Evolutionary conservation across 2,329 filamentous ascomycete species (phyloP).

Genomic region (Aureobasidium sp.): DNA sequence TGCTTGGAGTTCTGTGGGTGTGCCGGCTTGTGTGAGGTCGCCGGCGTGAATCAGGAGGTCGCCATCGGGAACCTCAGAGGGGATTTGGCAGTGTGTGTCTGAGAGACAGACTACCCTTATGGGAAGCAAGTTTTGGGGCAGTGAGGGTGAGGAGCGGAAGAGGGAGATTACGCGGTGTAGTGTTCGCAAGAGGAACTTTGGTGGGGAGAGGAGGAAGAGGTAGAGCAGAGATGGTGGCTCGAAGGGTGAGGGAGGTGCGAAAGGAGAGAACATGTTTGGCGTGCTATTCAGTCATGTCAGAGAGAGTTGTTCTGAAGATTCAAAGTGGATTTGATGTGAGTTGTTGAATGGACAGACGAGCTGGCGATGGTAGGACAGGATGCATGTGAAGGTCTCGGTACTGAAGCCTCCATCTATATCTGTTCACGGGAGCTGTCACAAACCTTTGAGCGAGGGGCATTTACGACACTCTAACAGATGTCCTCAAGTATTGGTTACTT

Average conservation of each 20-base stretch:
- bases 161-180: constrained; percentile 45
- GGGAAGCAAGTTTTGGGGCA: constrained; percentile 38
- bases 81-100: constrained; percentile 66
- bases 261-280: background rate
- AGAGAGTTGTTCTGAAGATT: background rate
- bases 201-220: constrained; percentile 24
- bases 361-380: background rate
- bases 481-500: too few relatives aligned
- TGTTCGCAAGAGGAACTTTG: constrained; percentile 34
- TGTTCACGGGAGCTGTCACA: background rate
- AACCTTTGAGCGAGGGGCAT: background rate
- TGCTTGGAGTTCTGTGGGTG: constrained; percentile 63
- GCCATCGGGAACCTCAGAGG: constrained; percentile 53
- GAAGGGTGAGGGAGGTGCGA: constrained; percentile 16
- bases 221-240: constrained; percentile 19
- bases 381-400: constrained; percentile 3
- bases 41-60: constrained; percentile 87
- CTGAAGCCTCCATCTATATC: background rate
- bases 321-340: background rate
- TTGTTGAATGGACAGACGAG: background rate
- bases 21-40: constrained; percentile 69
- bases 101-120: constrained; percentile 81
- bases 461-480: too few relatives aligned
- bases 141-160: constrained; percentile 54
- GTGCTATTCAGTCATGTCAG: background rate